Conservation (phyloP, 257 asterid genomes). For the Striga asiatica region DNA sequence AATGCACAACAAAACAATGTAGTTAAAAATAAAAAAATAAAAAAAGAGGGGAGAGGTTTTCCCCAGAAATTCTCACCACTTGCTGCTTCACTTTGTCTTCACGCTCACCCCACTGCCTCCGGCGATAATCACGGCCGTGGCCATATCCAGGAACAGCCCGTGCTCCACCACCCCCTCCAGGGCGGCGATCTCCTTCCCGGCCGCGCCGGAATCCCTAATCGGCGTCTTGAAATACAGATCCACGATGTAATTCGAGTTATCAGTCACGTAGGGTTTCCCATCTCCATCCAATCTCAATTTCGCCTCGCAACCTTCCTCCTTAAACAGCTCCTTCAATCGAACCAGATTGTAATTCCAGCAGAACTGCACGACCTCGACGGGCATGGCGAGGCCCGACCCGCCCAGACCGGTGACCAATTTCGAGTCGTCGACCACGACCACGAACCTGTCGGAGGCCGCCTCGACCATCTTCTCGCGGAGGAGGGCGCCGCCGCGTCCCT, state of each 20-base stretch:
- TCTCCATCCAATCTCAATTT: constrained; percentile 42
- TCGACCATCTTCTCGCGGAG: constrained; percentile 93
- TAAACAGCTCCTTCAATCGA: constrained; percentile 56
- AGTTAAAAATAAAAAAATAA: background rate
- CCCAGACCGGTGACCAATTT: constrained; percentile 72
- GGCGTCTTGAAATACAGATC: constrained; percentile 90
- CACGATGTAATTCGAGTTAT: constrained; percentile 75
- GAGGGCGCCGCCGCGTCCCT: constrained; percentile 96
- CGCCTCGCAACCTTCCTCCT: constrained; percentile 67
- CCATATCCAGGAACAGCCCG: constrained; percentile 56
- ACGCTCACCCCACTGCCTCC: constrained; percentile 58
- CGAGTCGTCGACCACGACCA: constrained; percentile 81
- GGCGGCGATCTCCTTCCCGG: constrained; percentile 62
- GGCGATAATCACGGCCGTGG: constrained; percentile 60
- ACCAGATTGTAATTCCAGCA: constrained; percentile 69
- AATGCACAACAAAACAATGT: background rate
- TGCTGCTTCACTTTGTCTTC: constrained; percentile 36
- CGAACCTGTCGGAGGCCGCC: constrained; percentile 76
- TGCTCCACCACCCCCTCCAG: constrained; percentile 85
- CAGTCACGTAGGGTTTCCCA: constrained; percentile 81
- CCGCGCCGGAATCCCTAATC: constrained; percentile 55
- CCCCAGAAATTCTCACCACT: background rate
- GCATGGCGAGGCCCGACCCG: constrained; percentile 92
- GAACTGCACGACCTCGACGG: constrained; percentile 88
- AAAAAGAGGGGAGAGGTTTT: too few relatives aligned